Conservation (phyloP, 306 rosid genomes). For the Prunus mume region DNA sequence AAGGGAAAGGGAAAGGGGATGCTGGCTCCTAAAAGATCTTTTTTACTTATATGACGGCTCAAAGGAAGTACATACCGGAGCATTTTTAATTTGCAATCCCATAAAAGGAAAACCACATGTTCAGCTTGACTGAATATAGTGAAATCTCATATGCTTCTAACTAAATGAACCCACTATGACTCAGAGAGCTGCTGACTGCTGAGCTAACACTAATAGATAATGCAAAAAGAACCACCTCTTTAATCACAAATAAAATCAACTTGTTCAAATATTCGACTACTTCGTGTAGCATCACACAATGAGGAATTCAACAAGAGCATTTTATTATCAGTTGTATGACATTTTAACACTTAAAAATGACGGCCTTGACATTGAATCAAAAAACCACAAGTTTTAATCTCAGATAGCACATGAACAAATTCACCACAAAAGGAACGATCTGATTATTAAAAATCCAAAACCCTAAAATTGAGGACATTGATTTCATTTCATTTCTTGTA, state of each 20-base stretch:
- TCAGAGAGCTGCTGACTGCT: neutral
- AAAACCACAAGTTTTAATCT: neutral
- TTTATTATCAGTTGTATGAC: neutral
- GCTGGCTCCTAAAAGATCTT: neutral
- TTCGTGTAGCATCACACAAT: neutral
- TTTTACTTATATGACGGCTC: neutral
- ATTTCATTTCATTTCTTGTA: slow-evolving; percentile 52
- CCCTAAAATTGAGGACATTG: slow-evolving; percentile 5
- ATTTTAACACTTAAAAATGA: neutral
- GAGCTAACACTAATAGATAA: neutral
- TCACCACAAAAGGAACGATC: neutral
- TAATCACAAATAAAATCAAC: neutral
- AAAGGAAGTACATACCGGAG: neutral
- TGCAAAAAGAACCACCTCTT: neutral
- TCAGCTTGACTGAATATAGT: neutral
- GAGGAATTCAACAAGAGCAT: neutral
- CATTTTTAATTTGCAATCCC: neutral
- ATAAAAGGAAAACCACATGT: neutral
- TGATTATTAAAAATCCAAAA: slow-evolving; percentile 8
- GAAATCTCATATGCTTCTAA: neutral
- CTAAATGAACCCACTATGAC: neutral
- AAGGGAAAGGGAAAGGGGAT: neutral
- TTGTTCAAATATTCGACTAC: neutral
- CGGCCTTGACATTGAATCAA: neutral
- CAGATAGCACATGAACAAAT: neutral